Base-by-base conservation (phyloP, 2,329 filamentous ascomycete species). In the Xylaria multiplex region DNA sequence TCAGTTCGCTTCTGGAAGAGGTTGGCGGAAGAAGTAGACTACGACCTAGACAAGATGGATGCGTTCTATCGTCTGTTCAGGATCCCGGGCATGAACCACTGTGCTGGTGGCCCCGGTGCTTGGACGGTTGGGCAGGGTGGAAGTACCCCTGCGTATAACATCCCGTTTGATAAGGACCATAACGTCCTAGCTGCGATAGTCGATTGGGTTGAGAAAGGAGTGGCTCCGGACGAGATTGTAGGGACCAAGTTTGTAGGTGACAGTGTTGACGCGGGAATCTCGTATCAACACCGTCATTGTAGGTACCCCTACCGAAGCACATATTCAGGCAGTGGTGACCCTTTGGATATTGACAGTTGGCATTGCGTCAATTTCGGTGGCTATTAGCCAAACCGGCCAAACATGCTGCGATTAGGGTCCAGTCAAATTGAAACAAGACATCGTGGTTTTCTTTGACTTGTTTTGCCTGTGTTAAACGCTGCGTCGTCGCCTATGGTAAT, bases 111-210 rank as follows among this genome's bases (percentile, higher is more conserved):
- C 6, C 76, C 75, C 1, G 84, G 84, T 1, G 84, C 84, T 0
- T 79, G 73, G 69, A 68, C 70, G 6, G 46, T 80, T 2, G 77
- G 78, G 0, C 69, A 75, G 57, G 59, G 68, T 6, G 52, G 72
- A 40, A 49, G 43, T 0, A 55, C 71, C 0, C 50, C 73, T 0
- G 71, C 71, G 0, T 71, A 71, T 3, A 68, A 58, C 0, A 66
- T 75, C 8, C 66, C 67, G 2, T 77, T 75, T 43, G 72, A 82
- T 16, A 77, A 79, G 0, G 71, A 79, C 6, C 72, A 80, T 24
- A 86, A 86, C 24, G 77, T 85, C 0, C 71, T 86, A 4, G 78
- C 81, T 59, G 80, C 82, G 0, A 74, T 86, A 2, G 82, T 86
- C 0, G 75, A 80, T 22, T 85, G 83, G 83, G 83, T 85, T 0